Evolutionary conservation across 306 rosid genomes (phyloP).

Genomic region (Inga laurina): DNA sequence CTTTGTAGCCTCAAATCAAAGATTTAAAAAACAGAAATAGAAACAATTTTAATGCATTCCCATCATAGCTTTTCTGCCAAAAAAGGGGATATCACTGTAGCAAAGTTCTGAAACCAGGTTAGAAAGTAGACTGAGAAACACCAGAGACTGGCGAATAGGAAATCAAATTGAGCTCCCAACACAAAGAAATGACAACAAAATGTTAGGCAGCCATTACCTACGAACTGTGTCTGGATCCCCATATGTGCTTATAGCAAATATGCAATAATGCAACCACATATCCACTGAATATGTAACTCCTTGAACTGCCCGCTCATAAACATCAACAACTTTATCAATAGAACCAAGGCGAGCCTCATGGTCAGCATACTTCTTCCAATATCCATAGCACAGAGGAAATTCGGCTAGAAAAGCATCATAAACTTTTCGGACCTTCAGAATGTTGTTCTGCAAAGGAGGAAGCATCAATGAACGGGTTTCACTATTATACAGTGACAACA

Average conservation of each 20-base stretch:
- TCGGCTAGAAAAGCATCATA: conserved; percentile 94
- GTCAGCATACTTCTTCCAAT: conserved; percentile 99
- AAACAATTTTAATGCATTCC: conserved; percentile 65
- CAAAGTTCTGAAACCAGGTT: conserved; percentile 76
- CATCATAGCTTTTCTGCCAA: conserved; percentile 82
- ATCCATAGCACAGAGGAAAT: conserved; percentile 96
- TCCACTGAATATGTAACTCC: conserved; percentile 98
- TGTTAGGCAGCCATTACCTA: conserved; percentile 70
- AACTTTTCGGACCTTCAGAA: conserved; percentile 80
- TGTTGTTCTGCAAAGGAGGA: conserved; percentile 68
- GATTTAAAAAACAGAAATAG: conserved; percentile 58
- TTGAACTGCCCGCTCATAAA: conserved; percentile 93
- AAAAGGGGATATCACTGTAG: conserved; percentile 78
- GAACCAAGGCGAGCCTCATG: conserved; percentile 88
- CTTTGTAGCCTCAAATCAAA: conserved; percentile 56
- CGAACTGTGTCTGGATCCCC: conserved; percentile 93
- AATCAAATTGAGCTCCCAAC: conserved; percentile 48
- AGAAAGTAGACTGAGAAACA: conserved; percentile 61
- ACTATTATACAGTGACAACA: neutral
- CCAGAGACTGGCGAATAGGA: conserved; percentile 57
- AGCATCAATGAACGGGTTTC: conserved; percentile 25
- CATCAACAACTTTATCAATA: conserved; percentile 91
- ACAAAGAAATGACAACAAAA: conserved; percentile 18
- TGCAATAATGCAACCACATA: conserved; percentile 99
- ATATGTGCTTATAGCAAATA: conserved; percentile 81